These are phyloP conservation scores for Neonectria ditissima DNA, from an alignment of 2,329 filamentous ascomycete species.

Conservation along the genomic window DNA sequence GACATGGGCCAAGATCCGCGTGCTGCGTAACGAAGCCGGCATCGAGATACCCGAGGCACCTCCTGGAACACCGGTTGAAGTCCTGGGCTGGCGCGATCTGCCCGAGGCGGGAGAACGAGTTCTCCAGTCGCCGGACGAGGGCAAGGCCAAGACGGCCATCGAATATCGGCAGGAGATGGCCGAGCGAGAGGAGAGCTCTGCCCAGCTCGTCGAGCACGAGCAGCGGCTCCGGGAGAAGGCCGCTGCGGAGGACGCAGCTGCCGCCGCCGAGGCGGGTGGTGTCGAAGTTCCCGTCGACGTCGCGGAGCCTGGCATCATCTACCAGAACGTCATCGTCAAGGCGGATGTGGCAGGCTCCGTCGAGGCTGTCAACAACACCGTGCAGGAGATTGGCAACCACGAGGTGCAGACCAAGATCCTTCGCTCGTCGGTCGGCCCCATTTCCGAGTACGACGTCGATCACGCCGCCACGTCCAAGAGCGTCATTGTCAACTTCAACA, in stretches of 20 bases:
- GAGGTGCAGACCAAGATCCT: conserved; percentile 85
- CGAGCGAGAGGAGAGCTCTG: conserved; percentile 79
- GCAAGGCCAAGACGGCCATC: conserved; percentile 81
- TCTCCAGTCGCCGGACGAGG: conserved; percentile 83
- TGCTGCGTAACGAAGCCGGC: conserved; percentile 87
- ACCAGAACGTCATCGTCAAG: conserved; percentile 87
- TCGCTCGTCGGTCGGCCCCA: conserved; percentile 79
- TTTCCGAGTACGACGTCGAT: conserved; percentile 89
- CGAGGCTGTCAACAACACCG: conserved; percentile 84
- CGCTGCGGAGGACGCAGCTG: conserved; percentile 53
- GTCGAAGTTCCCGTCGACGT: conserved; percentile 54
- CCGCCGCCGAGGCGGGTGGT: conserved; percentile 51
- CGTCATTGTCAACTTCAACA: conserved; percentile 89
- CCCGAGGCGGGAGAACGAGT: conserved; percentile 89
- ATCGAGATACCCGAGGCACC: conserved; percentile 76
- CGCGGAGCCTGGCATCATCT: conserved; percentile 57
- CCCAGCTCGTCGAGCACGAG: conserved; percentile 82
- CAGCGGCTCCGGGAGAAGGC: conserved; percentile 69
- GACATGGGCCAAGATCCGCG: conserved; percentile 88
- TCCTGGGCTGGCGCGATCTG: conserved; percentile 90
- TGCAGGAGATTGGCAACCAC: conserved; percentile 84
- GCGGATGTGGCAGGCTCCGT: conserved; percentile 94
- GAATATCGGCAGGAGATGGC: conserved; percentile 79
- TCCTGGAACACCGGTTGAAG: conserved; percentile 90
- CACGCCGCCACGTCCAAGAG: conserved; percentile 83